These are phyloP conservation scores for Huntiella abstrusa DNA, from an alignment of 2,329 filamentous ascomycete genomes.

Conservation along the genomic window DNA sequence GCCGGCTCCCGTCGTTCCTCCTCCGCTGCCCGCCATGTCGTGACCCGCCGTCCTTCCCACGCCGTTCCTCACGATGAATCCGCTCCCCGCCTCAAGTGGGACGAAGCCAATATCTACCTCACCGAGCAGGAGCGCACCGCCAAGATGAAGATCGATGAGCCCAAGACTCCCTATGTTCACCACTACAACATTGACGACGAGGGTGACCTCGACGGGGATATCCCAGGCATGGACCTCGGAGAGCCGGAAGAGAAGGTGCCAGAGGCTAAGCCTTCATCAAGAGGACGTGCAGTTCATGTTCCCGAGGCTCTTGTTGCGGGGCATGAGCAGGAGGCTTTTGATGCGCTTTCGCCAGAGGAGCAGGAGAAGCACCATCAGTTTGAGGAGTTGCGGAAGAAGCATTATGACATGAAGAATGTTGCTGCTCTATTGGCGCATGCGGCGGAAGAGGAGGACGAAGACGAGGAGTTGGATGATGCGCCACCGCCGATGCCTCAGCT, in stretches of 20 bases:
- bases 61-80: constrained; percentile 5
- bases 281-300: constrained; percentile 46
- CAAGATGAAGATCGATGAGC: constrained; percentile 98
- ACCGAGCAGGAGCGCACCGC: constrained; percentile 88
- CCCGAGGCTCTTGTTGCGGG: constrained; percentile 36
- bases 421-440: constrained; percentile 69
- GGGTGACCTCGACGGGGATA: constrained; percentile 64
- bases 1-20: constrained; percentile 72
- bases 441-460: constrained; percentile 43
- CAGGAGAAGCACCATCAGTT: constrained; percentile 82
- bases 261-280: constrained; percentile 24
- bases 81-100: constrained; percentile 80
- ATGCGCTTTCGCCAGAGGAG: constrained; percentile 49
- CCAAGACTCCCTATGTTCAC: constrained; percentile 89
- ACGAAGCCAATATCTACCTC: constrained; percentile 92
- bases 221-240: constrained; percentile 78
- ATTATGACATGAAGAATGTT: constrained; percentile 97
- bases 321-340: constrained; percentile 36
- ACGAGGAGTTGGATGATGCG: constrained; percentile 34
- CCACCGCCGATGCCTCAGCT: constrained; percentile 25
- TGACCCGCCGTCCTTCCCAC: constrained; percentile 39
- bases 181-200: constrained; percentile 84
- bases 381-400: constrained; percentile 79
- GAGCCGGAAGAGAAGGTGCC: constrained; percentile 66
- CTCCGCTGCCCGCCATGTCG: constrained; percentile 26